These are phyloP conservation scores for Phytopythium ostracodes DNA, from an alignment of 352 stramenopile genomes.

Conservation along the genomic window DNA sequence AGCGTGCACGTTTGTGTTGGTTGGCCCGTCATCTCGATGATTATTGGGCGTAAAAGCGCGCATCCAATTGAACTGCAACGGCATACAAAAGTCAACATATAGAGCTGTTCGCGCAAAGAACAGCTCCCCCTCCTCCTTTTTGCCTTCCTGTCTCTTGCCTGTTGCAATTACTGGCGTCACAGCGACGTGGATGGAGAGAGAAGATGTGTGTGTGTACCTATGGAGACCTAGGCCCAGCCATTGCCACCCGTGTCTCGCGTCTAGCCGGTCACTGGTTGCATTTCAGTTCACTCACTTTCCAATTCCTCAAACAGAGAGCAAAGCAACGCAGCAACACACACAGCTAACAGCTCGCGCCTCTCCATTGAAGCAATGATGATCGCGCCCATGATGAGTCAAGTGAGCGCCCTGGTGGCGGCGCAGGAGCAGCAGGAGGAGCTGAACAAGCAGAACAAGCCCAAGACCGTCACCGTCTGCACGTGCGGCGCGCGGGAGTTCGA, in stretches of 20 bases:
- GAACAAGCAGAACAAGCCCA: slow-evolving; percentile 2
- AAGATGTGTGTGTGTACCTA: neutral
- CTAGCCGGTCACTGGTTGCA: neutral
- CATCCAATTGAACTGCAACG: neutral
- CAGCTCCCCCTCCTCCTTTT: no score
- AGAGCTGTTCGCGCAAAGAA: slow-evolving; percentile 3
- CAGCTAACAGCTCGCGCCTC: neutral
- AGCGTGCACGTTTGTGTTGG: neutral
- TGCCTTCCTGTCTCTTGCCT: neutral
- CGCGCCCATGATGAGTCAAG: neutral
- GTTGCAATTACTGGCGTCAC: neutral
- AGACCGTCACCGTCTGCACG: slow-evolving; percentile 15
- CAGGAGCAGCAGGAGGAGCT: neutral
- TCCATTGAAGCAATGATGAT: neutral
- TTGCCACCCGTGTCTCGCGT: neutral
- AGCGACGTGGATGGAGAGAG: neutral
- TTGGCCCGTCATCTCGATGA: neutral
- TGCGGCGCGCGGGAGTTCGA: slow-evolving; percentile 34
- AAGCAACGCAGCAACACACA: neutral
- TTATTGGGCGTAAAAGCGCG: neutral
- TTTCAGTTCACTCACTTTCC: neutral
- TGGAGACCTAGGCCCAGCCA: neutral
- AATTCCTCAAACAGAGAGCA: neutral
- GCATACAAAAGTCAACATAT: neutral
- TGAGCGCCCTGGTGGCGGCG: neutral